Percentiles rank a stretch among this genome's conserved stretches.
Evolutionary conservation across 179 eudicot genomes (phyloP).

Genomic region (Vitellaria paradoxa): DNA sequence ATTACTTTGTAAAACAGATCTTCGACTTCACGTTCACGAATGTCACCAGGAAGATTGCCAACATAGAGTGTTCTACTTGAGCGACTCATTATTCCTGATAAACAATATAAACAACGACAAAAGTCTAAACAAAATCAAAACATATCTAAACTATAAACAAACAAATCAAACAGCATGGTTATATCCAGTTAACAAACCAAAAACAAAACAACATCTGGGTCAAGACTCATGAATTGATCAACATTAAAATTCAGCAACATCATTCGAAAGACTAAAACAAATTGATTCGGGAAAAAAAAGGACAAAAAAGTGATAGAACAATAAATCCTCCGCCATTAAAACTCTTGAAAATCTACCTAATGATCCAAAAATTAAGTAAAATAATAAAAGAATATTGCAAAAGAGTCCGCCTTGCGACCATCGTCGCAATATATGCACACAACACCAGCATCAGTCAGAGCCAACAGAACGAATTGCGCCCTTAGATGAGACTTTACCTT

Average conservation of each 20-base stretch:
- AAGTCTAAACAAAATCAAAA: not conserved
- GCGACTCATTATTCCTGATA: constrained; percentile 48
- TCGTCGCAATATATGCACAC: not conserved
- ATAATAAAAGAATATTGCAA: not conserved
- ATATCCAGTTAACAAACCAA: not conserved
- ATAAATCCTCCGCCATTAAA: not conserved
- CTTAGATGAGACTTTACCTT: not conserved
- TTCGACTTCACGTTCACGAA: constrained; percentile 76
- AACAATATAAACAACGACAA: not conserved
- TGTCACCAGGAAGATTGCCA: constrained; percentile 84
- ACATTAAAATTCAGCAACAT: not conserved
- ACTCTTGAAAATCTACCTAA: not conserved
- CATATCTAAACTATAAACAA: not conserved
- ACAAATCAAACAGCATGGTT: not conserved
- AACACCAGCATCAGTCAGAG: not conserved
- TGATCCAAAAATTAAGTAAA: not conserved
- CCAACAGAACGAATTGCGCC: not conserved
- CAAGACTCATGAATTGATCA: too few relatives aligned
- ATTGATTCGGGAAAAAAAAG: not conserved
- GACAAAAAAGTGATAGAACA: too few relatives aligned
- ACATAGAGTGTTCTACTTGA: constrained; percentile 67
- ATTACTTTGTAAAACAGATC: constrained; percentile 74
- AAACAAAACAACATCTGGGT: not conserved
- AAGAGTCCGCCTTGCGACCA: not conserved
- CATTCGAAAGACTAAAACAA: not conserved